Base-by-base conservation (phyloP, 2,329 filamentous ascomycete genomes). In the Calonectria honghensis region DNA sequence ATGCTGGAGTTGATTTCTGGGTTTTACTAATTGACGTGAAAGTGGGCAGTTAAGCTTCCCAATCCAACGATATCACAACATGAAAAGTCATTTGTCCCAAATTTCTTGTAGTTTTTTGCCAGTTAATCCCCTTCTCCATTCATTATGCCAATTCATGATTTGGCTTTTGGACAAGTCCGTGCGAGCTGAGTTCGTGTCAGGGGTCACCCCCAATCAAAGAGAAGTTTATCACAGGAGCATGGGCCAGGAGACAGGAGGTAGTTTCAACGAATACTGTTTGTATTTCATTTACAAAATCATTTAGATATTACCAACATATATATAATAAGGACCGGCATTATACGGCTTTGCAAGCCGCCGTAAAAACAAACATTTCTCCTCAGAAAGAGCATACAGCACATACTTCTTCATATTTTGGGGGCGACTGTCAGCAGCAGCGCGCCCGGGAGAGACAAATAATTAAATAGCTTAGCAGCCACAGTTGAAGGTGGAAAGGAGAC, bases 401-500 rank as follows among this genome's bases (percentile, higher is more conserved):
- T 39, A 20, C 51, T 59, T 48, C 50, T 41, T 31, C 37, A 39
- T 39, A 35, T 69, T 50, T 65, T 39, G 31, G 29, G 16, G 48
- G 24, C 29, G 39, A 29, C 31, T n/a, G 18, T 9, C 18, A 51
- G 32, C 39, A 31, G n/a, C 48, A 35, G 29, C 29, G n/a, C 11
- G 24, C 41, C 29, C 18, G 20, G 14, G 39, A 27, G 31, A 37
- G 16, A 32, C 31, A 16, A 24, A 11, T 20, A 31, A 29, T 41
- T 37, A 31, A 27, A 45, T n/a, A 65, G 29, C 31, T 61, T 59
- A 39, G 80, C 84, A 85, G 79, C 81, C 78, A 79, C 83, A 85
- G 79, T 82, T 73, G 77, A 84, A 85, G 50, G 77, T 79, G 72
- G 73, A 72, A 71, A 85, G 73, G 66, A 85, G 73, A 65, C 73